Evolutionary conservation across 139 green algal species (phyloP).

Genomic region (Auxenochlorella pyrenoidosa): DNA sequence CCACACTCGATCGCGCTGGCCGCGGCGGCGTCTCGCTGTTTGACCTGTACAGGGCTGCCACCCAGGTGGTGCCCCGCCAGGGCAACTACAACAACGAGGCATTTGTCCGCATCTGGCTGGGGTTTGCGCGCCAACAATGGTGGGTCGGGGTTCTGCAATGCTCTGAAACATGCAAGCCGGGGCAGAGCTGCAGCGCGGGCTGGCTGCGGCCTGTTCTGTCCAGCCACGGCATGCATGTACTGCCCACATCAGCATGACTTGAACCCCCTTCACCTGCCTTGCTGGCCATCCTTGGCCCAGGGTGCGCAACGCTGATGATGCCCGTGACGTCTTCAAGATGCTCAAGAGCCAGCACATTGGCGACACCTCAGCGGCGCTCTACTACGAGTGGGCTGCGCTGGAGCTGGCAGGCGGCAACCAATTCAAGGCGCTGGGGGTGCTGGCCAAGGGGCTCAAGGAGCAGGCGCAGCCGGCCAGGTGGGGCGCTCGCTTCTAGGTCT

Average conservation of each 20-base stretch:
- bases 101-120: conserved; percentile 84
- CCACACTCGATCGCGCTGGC: not conserved
- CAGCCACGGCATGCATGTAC: no score
- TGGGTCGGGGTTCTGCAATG: conserved; percentile 10
- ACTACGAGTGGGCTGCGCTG: conserved; percentile 81
- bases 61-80: conserved; percentile 67
- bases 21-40: conserved; percentile 50
- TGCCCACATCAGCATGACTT: no score
- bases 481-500: not conserved
- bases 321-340: conserved; percentile 87
- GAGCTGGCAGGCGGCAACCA: conserved; percentile 69
- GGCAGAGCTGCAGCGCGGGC: no score
- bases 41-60: conserved; percentile 79
- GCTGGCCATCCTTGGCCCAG: no score
- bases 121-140: conserved; percentile 81
- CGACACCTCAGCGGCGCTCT: conserved; percentile 64
- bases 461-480: conserved; percentile 55
- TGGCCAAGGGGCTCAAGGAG: conserved; percentile 71
- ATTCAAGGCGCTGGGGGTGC: conserved; percentile 62
- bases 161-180: not conserved
- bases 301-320: conserved; percentile 76
- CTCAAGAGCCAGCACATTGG: conserved; percentile 83
- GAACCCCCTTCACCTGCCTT: no score
- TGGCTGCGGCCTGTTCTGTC: no score
- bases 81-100: conserved; percentile 63